Conservation (phyloP, 139 green algal species). For the Limnomonas spitsbergensis region DNA sequence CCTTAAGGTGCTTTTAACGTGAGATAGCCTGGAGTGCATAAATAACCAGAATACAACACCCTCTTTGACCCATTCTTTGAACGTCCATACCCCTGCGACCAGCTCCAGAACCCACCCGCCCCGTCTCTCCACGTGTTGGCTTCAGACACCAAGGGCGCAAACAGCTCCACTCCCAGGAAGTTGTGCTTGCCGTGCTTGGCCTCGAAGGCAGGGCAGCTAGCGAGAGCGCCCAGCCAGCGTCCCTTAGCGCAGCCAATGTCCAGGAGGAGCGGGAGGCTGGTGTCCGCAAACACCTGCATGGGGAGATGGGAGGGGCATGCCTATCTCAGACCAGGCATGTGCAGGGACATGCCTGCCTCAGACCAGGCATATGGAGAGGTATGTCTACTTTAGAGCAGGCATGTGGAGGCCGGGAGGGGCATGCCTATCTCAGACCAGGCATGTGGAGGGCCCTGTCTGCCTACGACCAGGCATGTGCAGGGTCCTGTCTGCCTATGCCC, state of each 20-base stretch:
- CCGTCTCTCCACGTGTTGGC: background rate
- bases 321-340: background rate
- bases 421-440: background rate
- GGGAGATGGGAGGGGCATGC: background rate
- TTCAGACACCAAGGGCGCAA: background rate
- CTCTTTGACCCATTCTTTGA: too few relatives aligned
- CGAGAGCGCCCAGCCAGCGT: background rate
- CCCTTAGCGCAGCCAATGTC: background rate
- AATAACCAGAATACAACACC: too few relatives aligned
- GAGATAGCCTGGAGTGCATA: too few relatives aligned
- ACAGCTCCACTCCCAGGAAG: slow-evolving; percentile 1
- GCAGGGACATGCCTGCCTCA: background rate
- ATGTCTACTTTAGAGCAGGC: too few relatives aligned
- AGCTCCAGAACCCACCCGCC: too few relatives aligned
- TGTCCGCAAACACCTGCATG: background rate
- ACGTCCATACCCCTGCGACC: too few relatives aligned
- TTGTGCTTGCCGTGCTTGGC: background rate
- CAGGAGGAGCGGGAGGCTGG: background rate
- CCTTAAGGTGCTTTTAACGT: too few relatives aligned
- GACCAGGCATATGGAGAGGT: background rate
- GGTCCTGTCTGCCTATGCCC: too few relatives aligned
- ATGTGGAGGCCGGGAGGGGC: background rate
- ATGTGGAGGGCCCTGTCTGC: background rate
- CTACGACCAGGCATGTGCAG: too few relatives aligned
- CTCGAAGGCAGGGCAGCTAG: background rate